Percentiles rank a stretch among this genome's conserved stretches.
phyloP scores from a whole-genome alignment of 2,329 filamentous ascomycete genomes.

The Colletotrichum camelliae region DNA sequence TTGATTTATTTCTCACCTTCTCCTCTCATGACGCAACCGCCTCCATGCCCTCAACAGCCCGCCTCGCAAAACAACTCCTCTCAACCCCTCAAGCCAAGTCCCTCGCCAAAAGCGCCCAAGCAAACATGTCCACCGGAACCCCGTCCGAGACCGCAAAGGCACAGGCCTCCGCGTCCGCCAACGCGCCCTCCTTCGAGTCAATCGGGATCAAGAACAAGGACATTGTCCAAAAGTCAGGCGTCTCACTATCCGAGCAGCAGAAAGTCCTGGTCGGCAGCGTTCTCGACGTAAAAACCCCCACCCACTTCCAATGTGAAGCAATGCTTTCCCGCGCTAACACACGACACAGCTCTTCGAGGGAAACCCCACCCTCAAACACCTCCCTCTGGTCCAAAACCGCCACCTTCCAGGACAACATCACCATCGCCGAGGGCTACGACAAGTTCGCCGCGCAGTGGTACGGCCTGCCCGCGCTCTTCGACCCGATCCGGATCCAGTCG shows the following conservation, averaged over 20 bases:
- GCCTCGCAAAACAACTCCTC: slow-evolving; percentile 13
- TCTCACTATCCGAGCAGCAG: slow-evolving; percentile 54
- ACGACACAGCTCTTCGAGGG: slow-evolving; percentile 60
- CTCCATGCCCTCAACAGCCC: slow-evolving; percentile 8
- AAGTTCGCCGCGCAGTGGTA: slow-evolving; percentile 59
- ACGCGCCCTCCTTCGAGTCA: slow-evolving; percentile 28
- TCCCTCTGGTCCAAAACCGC: slow-evolving; percentile 65
- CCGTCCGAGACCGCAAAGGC: slow-evolving; percentile 32
- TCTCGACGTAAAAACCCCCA: slow-evolving; percentile 52
- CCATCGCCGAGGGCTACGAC: slow-evolving; percentile 59
- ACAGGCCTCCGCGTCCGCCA: slow-evolving; percentile 21
- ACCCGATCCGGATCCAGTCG: slow-evolving; percentile 59
- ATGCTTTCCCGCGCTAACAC: neutral
- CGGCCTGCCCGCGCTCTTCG: slow-evolving; percentile 63
- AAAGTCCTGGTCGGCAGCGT: slow-evolving; percentile 62
- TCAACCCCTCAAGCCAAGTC: slow-evolving; percentile 17
- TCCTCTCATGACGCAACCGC: neutral
- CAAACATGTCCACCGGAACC: slow-evolving; percentile 31
- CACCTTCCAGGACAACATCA: slow-evolving; percentile 64
- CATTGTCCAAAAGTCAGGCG: slow-evolving; percentile 55
- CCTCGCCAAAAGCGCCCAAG: slow-evolving; percentile 5
- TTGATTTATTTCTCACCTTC: too few species aligned
- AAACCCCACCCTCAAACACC: slow-evolving; percentile 61
- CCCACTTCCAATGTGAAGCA: too few species aligned
- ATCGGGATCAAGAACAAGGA: slow-evolving; percentile 56